Evolutionary conservation across 805 yeast genomes (phyloP).

Genomic region (Kazachstania psychrophila): DNA sequence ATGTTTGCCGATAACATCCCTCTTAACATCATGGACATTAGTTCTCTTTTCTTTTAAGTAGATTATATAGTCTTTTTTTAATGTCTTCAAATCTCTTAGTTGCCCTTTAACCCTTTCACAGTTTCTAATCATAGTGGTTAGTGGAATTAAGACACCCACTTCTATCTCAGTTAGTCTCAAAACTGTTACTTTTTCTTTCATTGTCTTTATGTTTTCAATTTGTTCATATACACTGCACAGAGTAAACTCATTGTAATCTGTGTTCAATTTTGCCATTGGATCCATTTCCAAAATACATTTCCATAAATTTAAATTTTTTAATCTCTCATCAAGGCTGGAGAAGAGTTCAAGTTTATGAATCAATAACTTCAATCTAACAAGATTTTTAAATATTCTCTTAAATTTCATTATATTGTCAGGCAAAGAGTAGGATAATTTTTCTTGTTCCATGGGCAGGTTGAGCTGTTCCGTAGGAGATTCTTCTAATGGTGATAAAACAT

Average conservation of each 20-base stretch:
- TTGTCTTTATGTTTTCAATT: constrained; percentile 19
- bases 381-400: constrained; percentile 13
- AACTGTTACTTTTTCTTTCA: constrained; percentile 24
- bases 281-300: constrained; percentile 17
- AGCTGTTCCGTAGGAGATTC: neutral
- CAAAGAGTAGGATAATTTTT: constrained; percentile 6
- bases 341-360: constrained; percentile 15
- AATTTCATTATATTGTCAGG: constrained; percentile 19
- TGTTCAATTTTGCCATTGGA: too few relatives aligned
- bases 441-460: neutral
- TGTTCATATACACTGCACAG: constrained; percentile 26
- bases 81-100: constrained; percentile 26
- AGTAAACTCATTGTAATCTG: constrained; percentile 8
- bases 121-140: constrained; percentile 16
- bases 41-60: constrained; percentile 18
- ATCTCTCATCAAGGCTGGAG: constrained; percentile 13
- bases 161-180: constrained; percentile 22
- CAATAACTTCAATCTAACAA: constrained; percentile 15
- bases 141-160: constrained; percentile 23
- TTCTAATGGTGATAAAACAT: neutral
- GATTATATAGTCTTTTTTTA: constrained; percentile 30
- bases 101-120: constrained; percentile 20
- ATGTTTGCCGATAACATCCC: constrained; percentile 23
- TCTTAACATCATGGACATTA: constrained; percentile 19
- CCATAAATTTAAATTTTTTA: constrained; percentile 24